phyloP scores from a whole-genome alignment of 108 stramenopile genomes.

The Cyclostephanos tholiformis region DNA sequence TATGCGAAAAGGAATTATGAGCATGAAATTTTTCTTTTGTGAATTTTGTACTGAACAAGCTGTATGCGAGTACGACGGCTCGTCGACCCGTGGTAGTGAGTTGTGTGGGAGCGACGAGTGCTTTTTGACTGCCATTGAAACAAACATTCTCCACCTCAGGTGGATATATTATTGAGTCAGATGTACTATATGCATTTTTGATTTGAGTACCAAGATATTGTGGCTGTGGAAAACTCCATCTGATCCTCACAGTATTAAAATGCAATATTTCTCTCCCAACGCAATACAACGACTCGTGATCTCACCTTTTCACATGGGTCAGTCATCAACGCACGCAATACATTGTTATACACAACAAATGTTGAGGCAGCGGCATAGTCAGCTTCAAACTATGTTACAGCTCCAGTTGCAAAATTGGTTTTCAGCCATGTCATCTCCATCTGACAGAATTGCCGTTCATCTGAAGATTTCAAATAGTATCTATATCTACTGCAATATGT shows the following conservation, averaged over 20 bases:
- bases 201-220: slow-evolving; percentile 1
- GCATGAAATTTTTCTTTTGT: neutral
- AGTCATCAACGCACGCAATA: no score
- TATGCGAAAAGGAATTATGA: neutral
- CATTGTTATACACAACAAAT: no score
- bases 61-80: slow-evolving; percentile 14
- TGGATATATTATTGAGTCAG: neutral
- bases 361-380: no score
- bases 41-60: neutral
- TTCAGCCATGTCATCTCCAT: no score
- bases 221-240: neutral
- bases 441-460: no score
- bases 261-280: neutral
- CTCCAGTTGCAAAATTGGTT: no score
- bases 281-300: neutral
- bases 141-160: neutral
- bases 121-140: slow-evolving; percentile 8
- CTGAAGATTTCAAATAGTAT: no score
- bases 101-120: neutral
- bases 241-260: slow-evolving; percentile 9
- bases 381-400: no score
- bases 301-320: no score
- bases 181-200: slow-evolving; percentile 6
- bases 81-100: neutral
- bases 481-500: no score